phyloP scores from a whole-genome alignment of 2,329 filamentous ascomycete genomes.

The Hymenoscyphus salicellus region DNA sequence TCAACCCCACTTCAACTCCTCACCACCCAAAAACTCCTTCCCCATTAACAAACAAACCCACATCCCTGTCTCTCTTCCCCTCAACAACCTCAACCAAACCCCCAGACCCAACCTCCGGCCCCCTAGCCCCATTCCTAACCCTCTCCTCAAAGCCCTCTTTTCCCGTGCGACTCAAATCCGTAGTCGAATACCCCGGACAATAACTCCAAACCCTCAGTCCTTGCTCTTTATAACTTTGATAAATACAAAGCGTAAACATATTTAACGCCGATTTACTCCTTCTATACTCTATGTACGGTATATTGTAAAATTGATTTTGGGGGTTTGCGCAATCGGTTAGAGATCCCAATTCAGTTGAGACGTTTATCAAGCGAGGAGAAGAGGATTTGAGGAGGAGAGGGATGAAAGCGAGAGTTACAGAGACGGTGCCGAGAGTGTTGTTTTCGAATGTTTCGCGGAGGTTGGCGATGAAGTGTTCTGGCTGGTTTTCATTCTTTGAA shows the following conservation, averaged over 20 bases:
- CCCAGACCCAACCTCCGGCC: slow-evolving; percentile 28
- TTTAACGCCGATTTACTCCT: slow-evolving; percentile 29
- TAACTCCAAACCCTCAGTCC: slow-evolving; percentile 33
- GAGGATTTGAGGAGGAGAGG: slow-evolving; percentile 11
- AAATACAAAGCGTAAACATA: slow-evolving; percentile 22
- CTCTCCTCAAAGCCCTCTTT: slow-evolving; percentile 19
- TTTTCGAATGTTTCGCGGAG: slow-evolving; percentile 5
- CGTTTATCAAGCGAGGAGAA: slow-evolving; percentile 19
- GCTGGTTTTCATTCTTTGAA: neutral
- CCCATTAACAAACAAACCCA: slow-evolving; percentile 34
- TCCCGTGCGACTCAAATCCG: slow-evolving; percentile 30
- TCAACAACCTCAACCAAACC: slow-evolving; percentile 30
- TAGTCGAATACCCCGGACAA: slow-evolving; percentile 38
- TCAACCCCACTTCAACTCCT: no score
- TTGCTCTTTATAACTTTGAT: slow-evolving; percentile 11
- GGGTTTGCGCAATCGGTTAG: slow-evolving; percentile 20
- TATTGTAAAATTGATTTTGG: neutral
- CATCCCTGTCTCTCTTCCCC: slow-evolving; percentile 34
- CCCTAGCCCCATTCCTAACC: slow-evolving; percentile 14
- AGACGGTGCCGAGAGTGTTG: slow-evolving; percentile 3
- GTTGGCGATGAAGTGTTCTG: neutral
- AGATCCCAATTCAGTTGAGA: slow-evolving; percentile 22
- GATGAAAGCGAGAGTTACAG: neutral
- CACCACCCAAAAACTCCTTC: slow-evolving; percentile 34
- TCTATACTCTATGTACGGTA: slow-evolving; percentile 12